Conservation (phyloP, 202 grass and related monocot genomes). For the Setaria italica region DNA sequence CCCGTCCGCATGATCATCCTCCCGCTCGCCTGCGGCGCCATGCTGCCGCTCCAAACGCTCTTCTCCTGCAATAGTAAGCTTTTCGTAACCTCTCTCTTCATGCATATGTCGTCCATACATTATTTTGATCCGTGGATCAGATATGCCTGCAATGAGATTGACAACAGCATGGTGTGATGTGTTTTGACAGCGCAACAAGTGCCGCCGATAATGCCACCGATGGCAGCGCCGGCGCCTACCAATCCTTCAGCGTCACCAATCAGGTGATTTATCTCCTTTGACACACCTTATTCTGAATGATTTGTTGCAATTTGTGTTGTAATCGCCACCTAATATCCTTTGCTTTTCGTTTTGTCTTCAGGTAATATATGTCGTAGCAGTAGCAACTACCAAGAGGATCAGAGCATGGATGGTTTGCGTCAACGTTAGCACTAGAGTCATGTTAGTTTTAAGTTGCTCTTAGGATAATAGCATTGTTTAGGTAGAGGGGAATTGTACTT, state of each 20-base stretch:
- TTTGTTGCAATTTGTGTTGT: background rate
- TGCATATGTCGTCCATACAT: background rate
- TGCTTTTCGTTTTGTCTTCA: background rate
- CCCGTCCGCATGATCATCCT: conserved; percentile 25
- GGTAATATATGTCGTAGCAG: background rate
- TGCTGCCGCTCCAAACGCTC: background rate
- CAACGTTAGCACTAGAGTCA: background rate
- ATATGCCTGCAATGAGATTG: background rate
- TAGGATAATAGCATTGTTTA: background rate
- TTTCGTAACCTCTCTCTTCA: background rate
- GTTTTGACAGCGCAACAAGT: conserved; percentile 12
- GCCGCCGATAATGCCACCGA: conserved; percentile 13
- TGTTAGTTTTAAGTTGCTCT: background rate
- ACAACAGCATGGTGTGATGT: background rate
- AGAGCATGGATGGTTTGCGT: background rate
- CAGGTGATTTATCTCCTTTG: conserved; percentile 13
- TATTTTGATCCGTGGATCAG: background rate
- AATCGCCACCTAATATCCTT: background rate
- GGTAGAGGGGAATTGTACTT: background rate
- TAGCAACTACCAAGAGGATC: background rate
- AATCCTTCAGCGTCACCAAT: background rate
- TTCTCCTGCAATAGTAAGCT: conserved; percentile 32
- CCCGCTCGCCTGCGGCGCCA: conserved; percentile 3
- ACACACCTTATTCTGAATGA: background rate
- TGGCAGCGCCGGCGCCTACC: background rate